These are phyloP conservation scores for Rhynchospora pubera DNA, from an alignment of 176 grass and related monocot species.

Conservation along the genomic window DNA sequence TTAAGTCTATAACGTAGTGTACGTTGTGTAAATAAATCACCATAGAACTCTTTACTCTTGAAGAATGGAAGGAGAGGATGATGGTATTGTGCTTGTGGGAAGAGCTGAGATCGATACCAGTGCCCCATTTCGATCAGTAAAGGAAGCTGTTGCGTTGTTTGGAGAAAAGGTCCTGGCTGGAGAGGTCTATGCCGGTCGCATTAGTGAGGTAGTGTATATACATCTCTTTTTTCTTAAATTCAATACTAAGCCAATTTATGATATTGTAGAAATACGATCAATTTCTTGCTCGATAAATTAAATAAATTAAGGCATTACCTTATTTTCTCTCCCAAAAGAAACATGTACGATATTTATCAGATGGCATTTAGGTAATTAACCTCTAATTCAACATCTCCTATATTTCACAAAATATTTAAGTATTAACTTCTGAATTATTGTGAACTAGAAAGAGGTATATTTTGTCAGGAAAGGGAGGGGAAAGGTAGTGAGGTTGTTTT, in stretches of 20 bases:
- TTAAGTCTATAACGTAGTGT: neutral
- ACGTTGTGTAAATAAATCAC: neutral
- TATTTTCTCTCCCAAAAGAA: too few species aligned
- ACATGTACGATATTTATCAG: too few species aligned
- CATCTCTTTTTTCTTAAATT: neutral
- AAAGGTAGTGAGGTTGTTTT: neutral
- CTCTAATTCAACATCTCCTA: neutral
- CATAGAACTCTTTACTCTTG: neutral
- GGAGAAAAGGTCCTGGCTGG: slow-evolving; percentile 71
- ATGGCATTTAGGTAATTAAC: neutral
- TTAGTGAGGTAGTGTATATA: slow-evolving; percentile 35
- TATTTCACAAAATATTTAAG: neutral
- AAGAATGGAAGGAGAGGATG: slow-evolving; percentile 23
- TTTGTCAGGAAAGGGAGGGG: neutral
- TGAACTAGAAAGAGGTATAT: neutral
- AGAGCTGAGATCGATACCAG: slow-evolving; percentile 85
- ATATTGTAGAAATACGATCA: neutral
- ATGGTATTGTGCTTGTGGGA: slow-evolving; percentile 19
- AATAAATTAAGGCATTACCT: too few species aligned
- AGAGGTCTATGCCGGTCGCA: slow-evolving; percentile 44
- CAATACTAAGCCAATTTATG: neutral
- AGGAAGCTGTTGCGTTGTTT: slow-evolving; percentile 83
- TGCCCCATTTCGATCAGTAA: slow-evolving; percentile 77
- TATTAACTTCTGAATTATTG: neutral
- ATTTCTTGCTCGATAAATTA: too few species aligned